These are phyloP conservation scores for Entophlyctis helioformis DNA, from an alignment of 192 early-diverging fungal genomes.

Conservation along the genomic window DNA sequence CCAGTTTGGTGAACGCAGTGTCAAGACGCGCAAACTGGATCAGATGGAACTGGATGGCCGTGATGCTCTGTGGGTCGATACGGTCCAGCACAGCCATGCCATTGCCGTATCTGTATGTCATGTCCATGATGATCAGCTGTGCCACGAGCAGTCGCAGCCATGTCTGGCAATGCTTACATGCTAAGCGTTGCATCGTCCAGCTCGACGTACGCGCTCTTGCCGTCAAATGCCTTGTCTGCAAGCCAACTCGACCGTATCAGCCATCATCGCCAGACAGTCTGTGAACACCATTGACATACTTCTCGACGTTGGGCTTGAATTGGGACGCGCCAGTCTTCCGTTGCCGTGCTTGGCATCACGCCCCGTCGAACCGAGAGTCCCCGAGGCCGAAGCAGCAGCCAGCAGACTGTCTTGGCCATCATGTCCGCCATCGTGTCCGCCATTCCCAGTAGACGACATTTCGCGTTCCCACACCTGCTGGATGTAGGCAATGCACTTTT, in stretches of 20 bases:
- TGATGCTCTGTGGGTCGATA: conserved; percentile 8
- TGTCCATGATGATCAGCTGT: no score
- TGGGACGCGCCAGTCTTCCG: not conserved
- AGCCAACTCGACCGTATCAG: not conserved
- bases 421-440: not conserved
- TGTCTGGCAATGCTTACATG: conserved; percentile 4
- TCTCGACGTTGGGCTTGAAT: no score
- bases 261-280: not conserved
- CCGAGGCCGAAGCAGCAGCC: not conserved
- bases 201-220: not conserved
- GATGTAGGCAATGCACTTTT: conserved; percentile 12
- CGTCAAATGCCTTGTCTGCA: conserved; percentile 3
- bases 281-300: not conserved
- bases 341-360: not conserved
- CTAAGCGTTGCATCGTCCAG: conserved; percentile 1
- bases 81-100: conserved; percentile 11
- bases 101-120: conserved; percentile 15
- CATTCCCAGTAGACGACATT: not conserved
- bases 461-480: conserved; percentile 11
- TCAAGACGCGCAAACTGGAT: conserved; percentile 10
- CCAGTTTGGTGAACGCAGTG: conserved; percentile 3
- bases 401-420: not conserved
- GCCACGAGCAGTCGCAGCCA: not conserved
- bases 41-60: conserved; percentile 6
- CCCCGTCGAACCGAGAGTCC: no score